Evolutionary conservation across 257 asterid species (phyloP).

Genomic region (Schizonepeta tenuifolia): DNA sequence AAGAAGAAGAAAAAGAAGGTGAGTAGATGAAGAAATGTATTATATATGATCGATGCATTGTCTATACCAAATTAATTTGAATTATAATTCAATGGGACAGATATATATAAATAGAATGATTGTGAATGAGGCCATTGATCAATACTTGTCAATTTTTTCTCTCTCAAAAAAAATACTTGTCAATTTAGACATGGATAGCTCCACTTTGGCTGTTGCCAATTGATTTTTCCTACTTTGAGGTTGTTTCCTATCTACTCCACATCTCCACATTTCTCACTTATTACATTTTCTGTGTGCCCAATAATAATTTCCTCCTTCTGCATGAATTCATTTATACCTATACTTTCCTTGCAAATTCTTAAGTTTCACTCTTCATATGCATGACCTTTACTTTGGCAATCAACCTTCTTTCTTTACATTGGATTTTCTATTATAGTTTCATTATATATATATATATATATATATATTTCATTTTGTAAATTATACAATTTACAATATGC

Average conservation of each 20-base stretch:
- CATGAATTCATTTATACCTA: not conserved
- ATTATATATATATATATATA: too few relatives aligned
- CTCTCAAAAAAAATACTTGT: too few relatives aligned
- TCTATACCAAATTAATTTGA: not conserved
- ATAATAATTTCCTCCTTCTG: not conserved
- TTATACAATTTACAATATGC: too few relatives aligned
- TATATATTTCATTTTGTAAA: too few relatives aligned
- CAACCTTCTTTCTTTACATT: not conserved
- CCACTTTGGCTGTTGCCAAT: conserved; percentile 31
- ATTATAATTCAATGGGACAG: not conserved
- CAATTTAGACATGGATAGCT: conserved; percentile 24
- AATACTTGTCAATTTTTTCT: conserved; percentile 28
- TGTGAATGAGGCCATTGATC: conserved; percentile 18
- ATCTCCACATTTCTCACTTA: conserved; percentile 13
- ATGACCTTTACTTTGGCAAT: conserved; percentile 14
- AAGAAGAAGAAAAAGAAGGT: not conserved
- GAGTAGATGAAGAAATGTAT: not conserved
- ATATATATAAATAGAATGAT: conserved; percentile 1
- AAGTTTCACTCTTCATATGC: conserved; percentile 3
- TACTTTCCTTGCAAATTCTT: conserved; percentile 10
- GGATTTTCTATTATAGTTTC: not conserved
- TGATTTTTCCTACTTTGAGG: conserved; percentile 27
- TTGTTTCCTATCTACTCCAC: conserved; percentile 39
- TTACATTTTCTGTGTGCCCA: not conserved
- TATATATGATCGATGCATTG: conserved; percentile 1